phyloP scores from a whole-genome alignment of 169 alveolate species.

The Cryptosporidium sp. region DNA sequence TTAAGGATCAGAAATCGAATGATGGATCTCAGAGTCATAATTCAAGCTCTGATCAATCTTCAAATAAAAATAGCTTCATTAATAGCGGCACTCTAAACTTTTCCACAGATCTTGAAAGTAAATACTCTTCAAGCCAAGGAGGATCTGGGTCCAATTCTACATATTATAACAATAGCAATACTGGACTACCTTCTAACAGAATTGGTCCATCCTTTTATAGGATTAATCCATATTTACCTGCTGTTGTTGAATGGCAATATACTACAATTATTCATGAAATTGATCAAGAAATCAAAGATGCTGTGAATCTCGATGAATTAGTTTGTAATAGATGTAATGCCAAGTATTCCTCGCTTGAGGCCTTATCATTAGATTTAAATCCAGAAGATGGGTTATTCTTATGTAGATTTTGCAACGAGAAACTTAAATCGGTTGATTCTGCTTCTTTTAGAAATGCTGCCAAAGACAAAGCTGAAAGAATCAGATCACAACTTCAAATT shows the following conservation, averaged over 20 bases:
- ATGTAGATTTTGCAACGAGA: constrained; percentile 57
- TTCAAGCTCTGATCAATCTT: not conserved
- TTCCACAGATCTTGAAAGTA: constrained; percentile 9
- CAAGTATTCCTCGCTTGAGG: constrained; percentile 56
- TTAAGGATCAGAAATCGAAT: constrained; percentile 48
- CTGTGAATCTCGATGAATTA: constrained; percentile 51
- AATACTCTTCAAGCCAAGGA: not conserved
- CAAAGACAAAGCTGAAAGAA: constrained; percentile 69
- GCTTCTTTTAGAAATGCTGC: constrained; percentile 64
- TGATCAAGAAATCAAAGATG: constrained; percentile 70
- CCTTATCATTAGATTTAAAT: constrained; percentile 40
- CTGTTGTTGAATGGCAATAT: constrained; percentile 74
- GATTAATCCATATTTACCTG: constrained; percentile 65
- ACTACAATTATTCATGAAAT: constrained; percentile 42
- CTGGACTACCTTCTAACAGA: constrained; percentile 14
- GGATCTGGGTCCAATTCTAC: not conserved
- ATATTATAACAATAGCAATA: not conserved
- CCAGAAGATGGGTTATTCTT: constrained; percentile 59
- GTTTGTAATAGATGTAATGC: constrained; percentile 47
- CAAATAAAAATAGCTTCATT: not conserved
- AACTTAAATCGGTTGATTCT: constrained; percentile 52
- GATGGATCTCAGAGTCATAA: not conserved
- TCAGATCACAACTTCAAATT: constrained; percentile 56
- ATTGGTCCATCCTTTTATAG: constrained; percentile 29
- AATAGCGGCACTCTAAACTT: not conserved